These are phyloP conservation scores for Bipolaris oryzae DNA, from an alignment of 2,329 filamentous ascomycete species.

Conservation along the genomic window DNA sequence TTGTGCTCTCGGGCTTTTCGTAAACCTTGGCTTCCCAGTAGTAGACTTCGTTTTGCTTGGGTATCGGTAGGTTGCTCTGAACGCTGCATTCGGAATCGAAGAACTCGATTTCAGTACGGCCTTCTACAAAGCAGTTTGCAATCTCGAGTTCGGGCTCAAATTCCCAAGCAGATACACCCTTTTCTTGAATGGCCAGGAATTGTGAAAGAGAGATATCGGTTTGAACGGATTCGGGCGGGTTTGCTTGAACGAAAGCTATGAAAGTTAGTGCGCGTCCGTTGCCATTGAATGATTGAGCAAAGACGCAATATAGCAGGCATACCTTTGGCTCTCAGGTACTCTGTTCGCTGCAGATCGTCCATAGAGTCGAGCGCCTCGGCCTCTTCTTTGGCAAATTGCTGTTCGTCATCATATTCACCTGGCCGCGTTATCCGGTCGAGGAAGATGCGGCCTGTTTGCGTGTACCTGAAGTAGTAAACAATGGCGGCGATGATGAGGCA, in stretches of 20 bases:
- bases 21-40: conserved; percentile 99
- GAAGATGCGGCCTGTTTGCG: conserved; percentile 83
- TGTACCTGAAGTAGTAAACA: conserved; percentile 95
- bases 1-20: conserved; percentile 88
- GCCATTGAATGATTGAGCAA: neutral
- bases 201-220: conserved; percentile 98
- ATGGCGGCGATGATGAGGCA: conserved; percentile 79
- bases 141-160: conserved; percentile 99
- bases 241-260: conserved; percentile 87
- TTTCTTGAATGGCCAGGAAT: conserved; percentile 97
- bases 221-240: conserved; percentile 91
- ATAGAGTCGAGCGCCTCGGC: conserved; percentile 92
- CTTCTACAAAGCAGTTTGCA: conserved; percentile 98
- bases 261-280: conserved; percentile 12
- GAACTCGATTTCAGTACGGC: conserved; percentile 95
- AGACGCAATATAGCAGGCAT: conserved; percentile 35
- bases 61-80: conserved; percentile 93
- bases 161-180: conserved; percentile 99
- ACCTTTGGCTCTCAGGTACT: conserved; percentile 97
- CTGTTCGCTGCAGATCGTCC: conserved; percentile 88
- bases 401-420: conserved; percentile 97
- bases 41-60: conserved; percentile 98
- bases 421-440: conserved; percentile 91
- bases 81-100: conserved; percentile 98
- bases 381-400: conserved; percentile 91